Evolutionary conservation across 805 yeast genomes (phyloP).

Genomic region (Candida vaughaniae): DNA sequence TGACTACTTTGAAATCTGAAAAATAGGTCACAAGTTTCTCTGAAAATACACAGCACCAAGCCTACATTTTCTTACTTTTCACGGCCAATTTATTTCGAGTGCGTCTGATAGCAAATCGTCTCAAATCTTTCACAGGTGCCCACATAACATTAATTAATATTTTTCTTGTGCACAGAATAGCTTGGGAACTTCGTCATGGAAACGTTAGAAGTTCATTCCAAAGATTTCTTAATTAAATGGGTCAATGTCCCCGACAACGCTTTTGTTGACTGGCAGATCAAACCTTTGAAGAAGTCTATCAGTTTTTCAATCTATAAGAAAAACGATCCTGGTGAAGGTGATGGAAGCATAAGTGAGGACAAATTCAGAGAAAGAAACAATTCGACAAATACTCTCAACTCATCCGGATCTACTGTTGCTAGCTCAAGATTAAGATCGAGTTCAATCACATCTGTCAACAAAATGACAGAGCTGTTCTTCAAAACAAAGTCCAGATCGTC

Average conservation of each 20-base stretch:
- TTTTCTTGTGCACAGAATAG: too few relatives aligned
- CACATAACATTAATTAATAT: too few relatives aligned
- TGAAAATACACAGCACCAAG: too few relatives aligned
- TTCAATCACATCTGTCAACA: conserved; percentile 35
- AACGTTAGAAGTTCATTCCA: conserved; percentile 84
- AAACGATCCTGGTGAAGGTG: conserved; percentile 19
- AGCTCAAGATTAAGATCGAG: conserved; percentile 19
- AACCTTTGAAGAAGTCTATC: conserved; percentile 57
- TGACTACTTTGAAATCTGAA: too few relatives aligned
- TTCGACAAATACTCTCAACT: conserved; percentile 11
- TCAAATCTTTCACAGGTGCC: too few relatives aligned
- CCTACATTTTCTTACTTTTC: too few relatives aligned
- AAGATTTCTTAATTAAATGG: conserved; percentile 91
- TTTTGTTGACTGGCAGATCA: conserved; percentile 72
- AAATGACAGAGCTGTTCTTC: conserved; percentile 30
- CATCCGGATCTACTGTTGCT: conserved; percentile 10
- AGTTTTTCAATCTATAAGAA: conserved; percentile 40
- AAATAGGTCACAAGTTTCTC: too few relatives aligned
- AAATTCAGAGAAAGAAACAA: conserved; percentile 8
- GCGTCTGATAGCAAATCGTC: too few relatives aligned
- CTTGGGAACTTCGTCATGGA: too few relatives aligned
- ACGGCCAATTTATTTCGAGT: too few relatives aligned
- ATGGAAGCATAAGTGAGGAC: not conserved
- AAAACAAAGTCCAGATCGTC: conserved; percentile 36
- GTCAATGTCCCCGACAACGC: conserved; percentile 70